A percentile compares a stretch with the other conserved stretches of the same genome.
These are phyloP conservation scores for Suillus paluster DNA, from an alignment of 768 basidiomycete genomes.

Conservation along the genomic window DNA sequence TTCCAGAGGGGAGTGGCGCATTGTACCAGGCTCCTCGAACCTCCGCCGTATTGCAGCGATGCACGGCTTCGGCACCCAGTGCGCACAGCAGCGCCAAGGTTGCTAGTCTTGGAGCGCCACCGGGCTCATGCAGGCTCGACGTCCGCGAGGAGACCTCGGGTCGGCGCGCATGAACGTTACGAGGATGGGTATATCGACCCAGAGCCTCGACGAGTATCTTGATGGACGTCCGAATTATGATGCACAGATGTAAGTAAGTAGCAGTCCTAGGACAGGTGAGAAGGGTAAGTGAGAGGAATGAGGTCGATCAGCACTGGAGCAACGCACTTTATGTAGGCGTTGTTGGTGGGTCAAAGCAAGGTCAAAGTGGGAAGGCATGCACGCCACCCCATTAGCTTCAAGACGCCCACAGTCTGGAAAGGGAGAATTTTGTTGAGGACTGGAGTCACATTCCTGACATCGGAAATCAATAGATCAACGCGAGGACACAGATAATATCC, in stretches of 20 bases:
- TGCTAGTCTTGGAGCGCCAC: constrained; percentile 11
- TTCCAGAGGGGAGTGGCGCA: constrained; percentile 7
- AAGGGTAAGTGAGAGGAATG: not conserved
- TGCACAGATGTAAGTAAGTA: not conserved
- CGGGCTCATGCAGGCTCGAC: constrained; percentile 15
- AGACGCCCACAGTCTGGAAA: constrained; percentile 3
- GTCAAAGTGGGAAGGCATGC: constrained; percentile 13
- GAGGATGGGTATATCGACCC: not conserved
- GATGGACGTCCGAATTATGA: not conserved
- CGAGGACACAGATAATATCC: not conserved
- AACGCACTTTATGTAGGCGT: constrained; percentile 11
- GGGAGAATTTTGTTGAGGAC: not conserved
- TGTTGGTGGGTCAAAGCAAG: constrained; percentile 10
- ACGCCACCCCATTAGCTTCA: constrained; percentile 8
- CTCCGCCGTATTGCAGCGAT: constrained; percentile 11
- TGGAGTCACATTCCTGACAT: not conserved
- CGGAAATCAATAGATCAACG: constrained; percentile 2
- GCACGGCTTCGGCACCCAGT: constrained; percentile 9
- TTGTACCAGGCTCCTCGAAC: constrained; percentile 2
- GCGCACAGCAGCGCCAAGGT: constrained; percentile 10
- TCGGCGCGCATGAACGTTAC: constrained; percentile 13
- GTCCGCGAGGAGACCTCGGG: constrained; percentile 9
- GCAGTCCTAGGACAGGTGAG: not conserved
- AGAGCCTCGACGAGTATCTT: constrained; percentile 8
- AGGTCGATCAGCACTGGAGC: not conserved